These are phyloP conservation scores for Strobilomyces dryophilus DNA, from an alignment of 768 basidiomycete genomes.

Conservation along the genomic window DNA sequence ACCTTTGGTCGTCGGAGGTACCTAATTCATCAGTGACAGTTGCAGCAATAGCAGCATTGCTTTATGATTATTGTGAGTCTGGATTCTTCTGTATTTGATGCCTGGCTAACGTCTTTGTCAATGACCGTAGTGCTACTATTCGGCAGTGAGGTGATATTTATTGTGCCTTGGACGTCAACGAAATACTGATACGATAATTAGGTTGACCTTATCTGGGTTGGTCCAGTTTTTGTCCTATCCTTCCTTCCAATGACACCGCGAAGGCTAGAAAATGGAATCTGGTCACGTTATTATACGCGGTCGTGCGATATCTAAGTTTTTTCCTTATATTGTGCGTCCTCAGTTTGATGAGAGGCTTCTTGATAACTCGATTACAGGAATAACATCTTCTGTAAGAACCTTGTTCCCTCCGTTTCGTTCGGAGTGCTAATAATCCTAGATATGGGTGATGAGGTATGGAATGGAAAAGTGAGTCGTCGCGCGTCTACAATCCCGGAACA, in stretches of 20 bases:
- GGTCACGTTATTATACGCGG: slow-evolving; percentile 14
- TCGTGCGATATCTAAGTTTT: slow-evolving; percentile 19
- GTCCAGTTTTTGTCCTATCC: neutral
- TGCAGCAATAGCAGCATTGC: slow-evolving; percentile 7
- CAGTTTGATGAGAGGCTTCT: neutral
- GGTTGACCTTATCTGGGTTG: slow-evolving; percentile 20
- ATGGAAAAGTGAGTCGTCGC: slow-evolving; percentile 3
- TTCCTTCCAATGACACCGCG: neutral
- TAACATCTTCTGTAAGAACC: slow-evolving; percentile 8
- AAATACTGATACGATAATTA: neutral
- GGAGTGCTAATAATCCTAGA: slow-evolving; percentile 6
- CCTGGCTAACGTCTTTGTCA: neutral
- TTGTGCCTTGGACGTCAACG: neutral
- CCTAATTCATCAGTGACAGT: slow-evolving; percentile 2
- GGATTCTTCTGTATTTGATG: neutral
- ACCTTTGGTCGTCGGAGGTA: neutral
- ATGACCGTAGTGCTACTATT: slow-evolving; percentile 8
- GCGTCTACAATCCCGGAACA: neutral
- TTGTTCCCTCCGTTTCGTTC: neutral
- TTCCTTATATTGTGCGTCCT: slow-evolving; percentile 9
- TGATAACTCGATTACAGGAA: slow-evolving; percentile 3
- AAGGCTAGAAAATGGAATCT: slow-evolving; percentile 17
- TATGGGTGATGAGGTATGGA: slow-evolving; percentile 6
- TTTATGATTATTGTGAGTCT: slow-evolving; percentile 16
- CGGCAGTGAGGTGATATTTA: slow-evolving; percentile 8